Conservation (phyloP, 257 asterid genomes). For the Nicotiana benthamiana region DNA sequence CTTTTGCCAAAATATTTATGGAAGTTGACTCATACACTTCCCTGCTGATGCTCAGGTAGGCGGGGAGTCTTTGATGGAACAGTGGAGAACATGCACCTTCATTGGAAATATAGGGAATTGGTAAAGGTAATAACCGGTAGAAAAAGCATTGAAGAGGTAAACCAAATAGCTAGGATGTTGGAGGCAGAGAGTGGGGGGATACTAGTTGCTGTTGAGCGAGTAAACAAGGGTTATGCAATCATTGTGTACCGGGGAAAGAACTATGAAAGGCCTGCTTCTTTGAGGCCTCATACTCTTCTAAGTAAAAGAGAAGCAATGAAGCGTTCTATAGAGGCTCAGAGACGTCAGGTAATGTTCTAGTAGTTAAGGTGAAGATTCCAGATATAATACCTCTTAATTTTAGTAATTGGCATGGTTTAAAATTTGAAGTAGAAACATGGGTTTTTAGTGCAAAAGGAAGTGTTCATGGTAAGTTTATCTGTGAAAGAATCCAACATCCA, state of each 20-base stretch:
- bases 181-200: slow-evolving; percentile 98
- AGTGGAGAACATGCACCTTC: slow-evolving; percentile 95
- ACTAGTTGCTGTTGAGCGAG: slow-evolving; percentile 84
- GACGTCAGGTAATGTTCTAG: slow-evolving; percentile 52
- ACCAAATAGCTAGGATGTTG: slow-evolving; percentile 58
- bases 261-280: slow-evolving; percentile 74
- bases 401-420: not conserved
- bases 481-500: not conserved
- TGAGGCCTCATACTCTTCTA: slow-evolving; percentile 88
- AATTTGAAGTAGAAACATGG: not conserved
- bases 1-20: not conserved
- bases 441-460: not conserved
- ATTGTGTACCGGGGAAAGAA: slow-evolving; percentile 94
- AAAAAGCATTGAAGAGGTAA: slow-evolving; percentile 63
- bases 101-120: slow-evolving; percentile 97
- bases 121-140: slow-evolving; percentile 76
- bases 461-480: not conserved
- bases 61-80: slow-evolving; percentile 99
- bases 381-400: not conserved
- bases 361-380: not conserved
- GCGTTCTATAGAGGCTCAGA: slow-evolving; percentile 86
- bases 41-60: slow-evolving; percentile 50
- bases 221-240: slow-evolving; percentile 75
- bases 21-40: not conserved
- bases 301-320: slow-evolving; percentile 91